Evolutionary conservation across 2,329 filamentous ascomycete species (phyloP), one percentile per base, ranked within the genome.

Genomic region (Aspergillus sp.): DNA sequence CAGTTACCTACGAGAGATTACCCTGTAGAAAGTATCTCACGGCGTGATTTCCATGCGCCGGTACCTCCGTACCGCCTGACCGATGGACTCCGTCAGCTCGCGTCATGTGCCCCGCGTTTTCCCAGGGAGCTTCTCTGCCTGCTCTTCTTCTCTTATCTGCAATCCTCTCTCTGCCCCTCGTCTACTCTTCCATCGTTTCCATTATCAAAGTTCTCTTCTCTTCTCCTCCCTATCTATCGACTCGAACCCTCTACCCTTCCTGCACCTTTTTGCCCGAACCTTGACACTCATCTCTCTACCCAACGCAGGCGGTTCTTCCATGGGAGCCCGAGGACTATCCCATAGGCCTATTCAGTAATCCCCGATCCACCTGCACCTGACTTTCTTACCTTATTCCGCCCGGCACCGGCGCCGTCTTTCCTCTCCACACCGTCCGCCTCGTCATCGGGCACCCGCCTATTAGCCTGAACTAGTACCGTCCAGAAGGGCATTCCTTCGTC

Each of bases 371-470:
- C 57, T 50, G 55, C 64, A 65, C 60, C 65, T 65, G 58, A 62
- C 60, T 61, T 42, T 42, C 2, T 42, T 45, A 49, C 54, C 14
- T 20, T 47, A 47, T 63, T 65, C 63, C 64, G 63, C 63, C 61
- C 56, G 60, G 57, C 61, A 59, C 61, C 56, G 60, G 57, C 18
- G 50, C 57, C 52, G 59, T 52, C 49, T 36, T 51, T 56, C 57
- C 54, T 59, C 60, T 58, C 59, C 59, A 55, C 49, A 66, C 39
- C 58, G 52, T 52, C 58, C 49, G 58, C 54, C 49, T 56, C 58
- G 61, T 65, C 65, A 64, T 66, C 64, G 61, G 65, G 65, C 64
- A 67, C 62, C 65, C 58, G 59, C 63, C 60, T 67, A 64, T 65
- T 60, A 61, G 65, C 60, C 65, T 61, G 63, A 58, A 58, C 47